These are phyloP conservation scores for Tubosaeta brunneosetosa DNA, from an alignment of 768 basidiomycete species.

Conservation along the genomic window DNA sequence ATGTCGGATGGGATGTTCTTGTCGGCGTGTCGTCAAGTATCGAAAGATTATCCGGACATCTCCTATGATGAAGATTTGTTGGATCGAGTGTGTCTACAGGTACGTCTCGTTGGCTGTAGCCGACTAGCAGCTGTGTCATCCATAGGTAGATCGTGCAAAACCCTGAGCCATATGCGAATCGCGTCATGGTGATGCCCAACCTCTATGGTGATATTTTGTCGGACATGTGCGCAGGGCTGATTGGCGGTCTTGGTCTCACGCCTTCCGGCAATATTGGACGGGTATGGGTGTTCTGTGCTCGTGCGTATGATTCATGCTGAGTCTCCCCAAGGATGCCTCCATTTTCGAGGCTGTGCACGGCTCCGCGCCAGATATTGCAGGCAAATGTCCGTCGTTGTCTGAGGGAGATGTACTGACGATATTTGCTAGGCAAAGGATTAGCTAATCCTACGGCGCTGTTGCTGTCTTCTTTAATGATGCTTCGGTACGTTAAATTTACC, in stretches of 20 bases:
- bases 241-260: constrained; percentile 95
- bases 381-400: constrained; percentile 33
- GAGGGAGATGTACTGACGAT: neutral
- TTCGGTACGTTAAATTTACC: constrained; percentile 55
- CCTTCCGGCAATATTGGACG: constrained; percentile 97
- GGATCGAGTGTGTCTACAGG: constrained; percentile 93
- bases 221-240: constrained; percentile 97
- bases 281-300: constrained; percentile 40
- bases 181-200: constrained; percentile 99
- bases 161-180: constrained; percentile 87
- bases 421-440: constrained; percentile 67
- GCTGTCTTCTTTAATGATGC: constrained; percentile 95
- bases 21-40: constrained; percentile 92
- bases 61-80: constrained; percentile 95
- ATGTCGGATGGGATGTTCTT: constrained; percentile 99
- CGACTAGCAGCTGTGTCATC: neutral
- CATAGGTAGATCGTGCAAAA: constrained; percentile 75
- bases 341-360: constrained; percentile 99
- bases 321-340: constrained; percentile 73
- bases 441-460: constrained; percentile 99
- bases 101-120: constrained; percentile 28
- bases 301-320: constrained; percentile 8
- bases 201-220: constrained; percentile 93
- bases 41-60: constrained; percentile 92
- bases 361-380: constrained; percentile 98